Base-by-base conservation (phyloP, 352 stramenopile genomes). In the Phytopythium vexans region DNA sequence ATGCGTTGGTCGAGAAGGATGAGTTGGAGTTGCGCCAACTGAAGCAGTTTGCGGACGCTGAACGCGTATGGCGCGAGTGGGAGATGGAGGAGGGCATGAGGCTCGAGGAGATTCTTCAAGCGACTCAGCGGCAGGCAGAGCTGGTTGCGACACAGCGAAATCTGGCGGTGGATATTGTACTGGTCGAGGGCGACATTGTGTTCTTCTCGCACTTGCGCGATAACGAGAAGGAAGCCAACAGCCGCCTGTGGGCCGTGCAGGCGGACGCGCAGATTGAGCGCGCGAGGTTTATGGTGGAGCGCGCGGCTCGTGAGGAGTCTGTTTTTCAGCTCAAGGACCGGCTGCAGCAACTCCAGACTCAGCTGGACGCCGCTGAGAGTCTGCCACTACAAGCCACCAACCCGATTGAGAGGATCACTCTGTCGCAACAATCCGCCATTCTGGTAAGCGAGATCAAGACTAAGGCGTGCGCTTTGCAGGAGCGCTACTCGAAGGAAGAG, bases 281-380 rank as follows among this genome's bases (percentile, higher is more conserved):
- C 11, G 73, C 71, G 8, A 66, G 75, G 0, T 90, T 88, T 16
- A 58, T 88, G 27, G 58, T 90, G 2, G 80, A 90, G 51, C 80
- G 80, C 9, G 75, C 80, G 9, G 62, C 68, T 1, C 58, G 73
- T 0, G 77, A 88, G 27, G 80, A 88, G 45, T 78, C 77, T 8
- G 41, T 87, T 0, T 83, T 80, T 31, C 75, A 86, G 31, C 58
- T 85, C 37, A 52, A 46, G 31, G 80, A 88, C 40, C 65, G 70
- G 15, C 54, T 82, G 10, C 53, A 72, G 9, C 65, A 82, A 16
- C 67, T 88, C 0, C 51, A 72, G 3, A 51, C 55, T 10, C 52
- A 76, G 3, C 55, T 86, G 1, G 72, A 86, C 21, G 65, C 72
- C 11, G 78, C 77, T 0, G 59, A 61, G 36, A 52, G 66, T 0